phyloP scores from a whole-genome alignment of 345 rosid genomes.

The Jatropha curcas region DNA sequence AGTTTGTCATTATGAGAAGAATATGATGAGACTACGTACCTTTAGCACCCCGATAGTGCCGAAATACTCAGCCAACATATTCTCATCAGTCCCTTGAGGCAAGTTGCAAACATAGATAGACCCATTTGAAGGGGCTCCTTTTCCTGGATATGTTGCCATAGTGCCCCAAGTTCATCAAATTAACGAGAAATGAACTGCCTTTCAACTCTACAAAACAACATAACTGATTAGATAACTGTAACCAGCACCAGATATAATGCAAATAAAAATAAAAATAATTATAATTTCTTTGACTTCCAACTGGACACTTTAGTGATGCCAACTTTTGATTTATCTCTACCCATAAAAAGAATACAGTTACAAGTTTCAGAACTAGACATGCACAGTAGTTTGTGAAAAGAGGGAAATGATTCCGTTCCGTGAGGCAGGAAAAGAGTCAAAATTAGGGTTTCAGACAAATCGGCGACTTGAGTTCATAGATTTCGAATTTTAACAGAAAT shows the following conservation, averaged over 20 bases:
- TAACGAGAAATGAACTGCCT: not conserved
- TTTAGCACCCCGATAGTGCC: slow-evolving; percentile 94
- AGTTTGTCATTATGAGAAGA: no score
- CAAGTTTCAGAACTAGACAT: no score
- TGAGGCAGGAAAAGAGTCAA: not conserved
- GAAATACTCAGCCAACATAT: slow-evolving; percentile 86
- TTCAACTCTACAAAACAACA: not conserved
- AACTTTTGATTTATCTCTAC: no score
- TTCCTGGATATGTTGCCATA: slow-evolving; percentile 68
- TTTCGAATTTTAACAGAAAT: not conserved
- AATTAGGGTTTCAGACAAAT: not conserved
- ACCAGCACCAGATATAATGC: not conserved
- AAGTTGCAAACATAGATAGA: slow-evolving; percentile 86
- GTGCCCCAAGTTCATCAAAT: slow-evolving; percentile 46
- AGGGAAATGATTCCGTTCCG: not conserved
- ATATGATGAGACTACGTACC: slow-evolving; percentile 44
- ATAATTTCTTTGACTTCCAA: no score
- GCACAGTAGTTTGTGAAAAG: not conserved
- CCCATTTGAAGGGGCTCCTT: slow-evolving; percentile 61
- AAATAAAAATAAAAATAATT: no score
- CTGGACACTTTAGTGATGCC: no score
- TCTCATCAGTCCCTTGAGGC: slow-evolving; percentile 83
- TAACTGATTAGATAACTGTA: not conserved
- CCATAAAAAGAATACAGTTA: no score
- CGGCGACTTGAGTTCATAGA: no score